Conservation (phyloP, 805 yeast genomes). For the Phaffomyces thermotolerans region DNA sequence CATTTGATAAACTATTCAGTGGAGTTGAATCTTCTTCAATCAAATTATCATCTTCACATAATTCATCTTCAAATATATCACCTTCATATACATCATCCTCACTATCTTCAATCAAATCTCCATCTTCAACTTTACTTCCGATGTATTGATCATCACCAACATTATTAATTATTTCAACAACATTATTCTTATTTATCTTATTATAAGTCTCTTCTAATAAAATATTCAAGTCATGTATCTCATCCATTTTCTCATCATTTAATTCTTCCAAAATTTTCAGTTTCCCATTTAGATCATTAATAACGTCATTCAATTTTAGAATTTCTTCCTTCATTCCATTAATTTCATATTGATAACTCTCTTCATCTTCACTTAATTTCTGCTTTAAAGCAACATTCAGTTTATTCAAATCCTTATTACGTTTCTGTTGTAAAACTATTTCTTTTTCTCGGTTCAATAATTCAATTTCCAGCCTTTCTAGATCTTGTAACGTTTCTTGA, state of each 20-base stretch:
- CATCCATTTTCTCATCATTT: constrained; percentile 9
- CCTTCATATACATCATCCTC: constrained; percentile 1
- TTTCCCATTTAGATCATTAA: constrained; percentile 3
- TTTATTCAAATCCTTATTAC: constrained; percentile 7
- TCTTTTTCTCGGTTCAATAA: constrained; percentile 23
- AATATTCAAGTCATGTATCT: constrained; percentile 12
- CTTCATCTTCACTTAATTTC: constrained; percentile 14
- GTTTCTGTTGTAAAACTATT: constrained; percentile 8
- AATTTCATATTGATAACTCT: constrained; percentile 7
- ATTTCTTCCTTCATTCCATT: constrained; percentile 7
- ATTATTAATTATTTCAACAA: constrained; percentile 8
- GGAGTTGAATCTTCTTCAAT: constrained; percentile 6
- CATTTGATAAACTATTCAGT: constrained; percentile 1
- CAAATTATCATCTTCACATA: neutral
- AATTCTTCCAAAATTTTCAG: constrained; percentile 2
- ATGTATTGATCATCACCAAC: neutral
- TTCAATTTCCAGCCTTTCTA: constrained; percentile 30
- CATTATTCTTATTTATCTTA: neutral
- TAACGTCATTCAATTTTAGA: neutral
- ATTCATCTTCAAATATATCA: neutral
- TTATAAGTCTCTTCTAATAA: constrained; percentile 12
- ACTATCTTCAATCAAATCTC: constrained; percentile 9
- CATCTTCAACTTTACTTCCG: neutral
- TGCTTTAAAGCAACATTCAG: constrained; percentile 10
- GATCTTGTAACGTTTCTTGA: constrained; percentile 27